Evolutionary conservation across 73 alveolate species (phyloP).

Genomic region (Blepharisma japonicum): DNA sequence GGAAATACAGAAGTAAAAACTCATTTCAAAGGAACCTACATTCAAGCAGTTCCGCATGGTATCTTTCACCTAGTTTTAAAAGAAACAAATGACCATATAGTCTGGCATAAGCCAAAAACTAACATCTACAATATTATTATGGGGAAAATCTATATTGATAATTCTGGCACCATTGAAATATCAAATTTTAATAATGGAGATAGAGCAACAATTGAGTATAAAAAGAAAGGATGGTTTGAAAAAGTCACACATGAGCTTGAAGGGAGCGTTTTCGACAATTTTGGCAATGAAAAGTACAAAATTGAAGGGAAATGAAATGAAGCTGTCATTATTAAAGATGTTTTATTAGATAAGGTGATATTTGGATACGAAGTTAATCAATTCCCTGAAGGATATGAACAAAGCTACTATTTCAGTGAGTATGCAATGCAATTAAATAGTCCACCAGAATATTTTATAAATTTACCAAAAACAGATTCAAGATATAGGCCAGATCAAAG

Average conservation of each 20-base stretch:
- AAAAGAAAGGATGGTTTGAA: slow-evolving; percentile 55
- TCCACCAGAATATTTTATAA: slow-evolving; percentile 71
- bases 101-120: slow-evolving; percentile 48
- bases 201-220: slow-evolving; percentile 46
- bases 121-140: slow-evolving; percentile 53
- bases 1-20: slow-evolving; percentile 44
- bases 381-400: slow-evolving; percentile 64
- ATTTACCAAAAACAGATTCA: slow-evolving; percentile 94
- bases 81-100: slow-evolving; percentile 41
- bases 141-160: slow-evolving; percentile 66
- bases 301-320: slow-evolving; percentile 49
- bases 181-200: slow-evolving; percentile 56
- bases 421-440: slow-evolving; percentile 78
- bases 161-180: slow-evolving; percentile 57
- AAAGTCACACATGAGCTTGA: slow-evolving; percentile 35
- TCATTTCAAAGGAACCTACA: slow-evolving; percentile 61
- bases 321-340: slow-evolving; percentile 30
- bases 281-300: slow-evolving; percentile 28
- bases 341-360: slow-evolving; percentile 31
- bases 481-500: slow-evolving; percentile 95
- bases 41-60: slow-evolving; percentile 57
- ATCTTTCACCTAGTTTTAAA: slow-evolving; percentile 35
- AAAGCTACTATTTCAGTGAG: slow-evolving; percentile 64
- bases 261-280: slow-evolving; percentile 43
- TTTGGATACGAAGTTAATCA: slow-evolving; percentile 66